phyloP scores from a whole-genome alignment of 139 green algal genomes.

The Closterium sp. region DNA sequence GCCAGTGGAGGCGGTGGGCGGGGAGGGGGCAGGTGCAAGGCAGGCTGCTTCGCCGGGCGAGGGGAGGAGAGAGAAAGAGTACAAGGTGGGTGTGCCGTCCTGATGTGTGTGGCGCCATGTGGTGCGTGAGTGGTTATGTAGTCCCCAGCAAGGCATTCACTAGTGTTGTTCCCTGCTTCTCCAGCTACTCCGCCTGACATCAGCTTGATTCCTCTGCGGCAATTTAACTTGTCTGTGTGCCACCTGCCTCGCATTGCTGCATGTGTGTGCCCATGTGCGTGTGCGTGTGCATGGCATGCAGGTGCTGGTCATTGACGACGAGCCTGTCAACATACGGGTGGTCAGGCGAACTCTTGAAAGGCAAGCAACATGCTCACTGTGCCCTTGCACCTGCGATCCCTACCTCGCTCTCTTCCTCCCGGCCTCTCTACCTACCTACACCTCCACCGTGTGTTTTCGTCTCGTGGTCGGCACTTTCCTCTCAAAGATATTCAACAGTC shows the following conservation, averaged over 20 bases:
- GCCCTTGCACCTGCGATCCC: neutral
- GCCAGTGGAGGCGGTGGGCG: neutral
- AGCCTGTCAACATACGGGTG: conserved; percentile 32
- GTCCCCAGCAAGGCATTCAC: neutral
- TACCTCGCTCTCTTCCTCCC: neutral
- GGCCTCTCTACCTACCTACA: neutral
- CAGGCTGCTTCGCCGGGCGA: neutral
- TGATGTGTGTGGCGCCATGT: neutral
- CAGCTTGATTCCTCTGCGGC: no score
- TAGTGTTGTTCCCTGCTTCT: neutral
- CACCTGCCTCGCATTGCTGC: neutral
- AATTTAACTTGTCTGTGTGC: no score
- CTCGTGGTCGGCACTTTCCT: no score
- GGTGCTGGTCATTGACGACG: conserved; percentile 39
- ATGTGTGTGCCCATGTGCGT: neutral
- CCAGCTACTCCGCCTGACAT: neutral
- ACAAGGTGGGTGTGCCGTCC: neutral
- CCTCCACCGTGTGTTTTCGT: no score
- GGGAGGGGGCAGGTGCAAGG: neutral
- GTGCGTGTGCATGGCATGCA: neutral
- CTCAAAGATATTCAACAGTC: no score
- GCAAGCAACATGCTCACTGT: conserved; percentile 4
- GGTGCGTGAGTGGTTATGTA: no score
- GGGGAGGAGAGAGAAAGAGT: neutral
- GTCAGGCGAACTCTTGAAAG: conserved; percentile 33